Base-by-base conservation (phyloP, 225 moss, liverwort and hornwort species). In the Neckera pumila region DNA sequence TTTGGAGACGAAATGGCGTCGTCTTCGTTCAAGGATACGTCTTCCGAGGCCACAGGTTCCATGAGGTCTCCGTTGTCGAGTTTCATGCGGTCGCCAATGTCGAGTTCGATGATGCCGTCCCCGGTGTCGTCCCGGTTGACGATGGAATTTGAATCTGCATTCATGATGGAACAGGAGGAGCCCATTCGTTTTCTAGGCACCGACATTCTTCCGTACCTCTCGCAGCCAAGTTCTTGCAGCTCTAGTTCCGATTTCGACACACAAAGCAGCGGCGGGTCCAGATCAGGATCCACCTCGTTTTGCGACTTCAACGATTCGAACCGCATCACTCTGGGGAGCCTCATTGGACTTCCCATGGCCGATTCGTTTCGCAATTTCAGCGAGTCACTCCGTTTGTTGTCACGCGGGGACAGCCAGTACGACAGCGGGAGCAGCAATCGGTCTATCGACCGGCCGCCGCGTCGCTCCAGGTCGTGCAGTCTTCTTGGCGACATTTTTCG, bases 151-250 rank as follows among this genome's bases (percentile, higher is more conserved):
- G 94, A 92, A 73, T 86, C 94, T 49, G 92, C 94, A 25, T 92
- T 94, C 56, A 85, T 84, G 87, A 90, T 94, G 94, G 94, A 94
- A 67, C 91, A 92, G 51, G 92, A 94, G 88, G 94, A 91, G 28
- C 94, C 94, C 6, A 58, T 94, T 45, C 91, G 94, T 15, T 94
- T 94, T 25, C 4, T 53, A 2, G 86, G 90, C 12, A 90, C 91
- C 38, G 91, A 92, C 82, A 92, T 94, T 59, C 92, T 92, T 34
- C 92, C 92, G 2, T 94, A 92, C 30, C 87, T 94, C 30, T 94
- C 92, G 31, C 91, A 90, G 80, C 90, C 84, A 17, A 92, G 90
- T n/a, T 91, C 94, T 17, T 78, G 91, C 25, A 81, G 90, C 78
- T 92, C 94, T 20, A 91, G 91, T 82, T 92, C 94, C 18, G 92